phyloP scores from a whole-genome alignment of 1,139 yeast species.

The Geotrichum fermentans region DNA sequence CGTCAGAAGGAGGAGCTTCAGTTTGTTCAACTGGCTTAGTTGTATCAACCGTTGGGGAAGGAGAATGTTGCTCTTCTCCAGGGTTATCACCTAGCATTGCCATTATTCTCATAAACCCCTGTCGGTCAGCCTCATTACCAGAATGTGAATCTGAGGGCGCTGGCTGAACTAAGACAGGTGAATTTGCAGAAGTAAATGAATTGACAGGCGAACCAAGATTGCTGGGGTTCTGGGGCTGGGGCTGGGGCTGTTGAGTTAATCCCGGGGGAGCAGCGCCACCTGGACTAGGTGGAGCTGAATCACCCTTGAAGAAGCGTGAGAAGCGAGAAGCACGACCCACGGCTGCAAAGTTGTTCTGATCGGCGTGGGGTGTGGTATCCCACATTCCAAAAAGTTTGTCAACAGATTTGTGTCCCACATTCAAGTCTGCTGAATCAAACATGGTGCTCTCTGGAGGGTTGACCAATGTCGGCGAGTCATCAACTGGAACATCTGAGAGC shows the following conservation, averaged over 20 bases:
- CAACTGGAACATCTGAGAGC: slow-evolving; percentile 18
- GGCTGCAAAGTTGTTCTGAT: slow-evolving; percentile 5
- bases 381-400: slow-evolving; percentile 31
- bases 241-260: not conserved
- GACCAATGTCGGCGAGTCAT: not conserved
- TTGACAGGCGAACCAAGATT: slow-evolving; percentile 5
- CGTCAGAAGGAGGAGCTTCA: slow-evolving; percentile 14
- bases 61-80: not conserved
- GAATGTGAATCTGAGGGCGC: not conserved
- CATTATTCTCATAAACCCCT: slow-evolving; percentile 37
- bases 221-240: not conserved
- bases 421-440: not conserved
- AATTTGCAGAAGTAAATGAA: not conserved
- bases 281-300: slow-evolving; percentile 12
- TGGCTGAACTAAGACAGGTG: slow-evolving; percentile 3
- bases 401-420: slow-evolving; percentile 21
- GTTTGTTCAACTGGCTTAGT: slow-evolving; percentile 12
- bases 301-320: slow-evolving; percentile 29
- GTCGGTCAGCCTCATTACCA: slow-evolving; percentile 29
- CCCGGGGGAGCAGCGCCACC: slow-evolving; percentile 15
- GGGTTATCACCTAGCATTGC: slow-evolving; percentile 31
- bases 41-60: not conserved
- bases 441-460: slow-evolving; percentile 1
- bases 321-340: slow-evolving; percentile 21
- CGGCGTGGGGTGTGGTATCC: slow-evolving; percentile 23